Base-by-base conservation (phyloP, 2,329 filamentous ascomycete species). In the Colletotrichum tropicale region DNA sequence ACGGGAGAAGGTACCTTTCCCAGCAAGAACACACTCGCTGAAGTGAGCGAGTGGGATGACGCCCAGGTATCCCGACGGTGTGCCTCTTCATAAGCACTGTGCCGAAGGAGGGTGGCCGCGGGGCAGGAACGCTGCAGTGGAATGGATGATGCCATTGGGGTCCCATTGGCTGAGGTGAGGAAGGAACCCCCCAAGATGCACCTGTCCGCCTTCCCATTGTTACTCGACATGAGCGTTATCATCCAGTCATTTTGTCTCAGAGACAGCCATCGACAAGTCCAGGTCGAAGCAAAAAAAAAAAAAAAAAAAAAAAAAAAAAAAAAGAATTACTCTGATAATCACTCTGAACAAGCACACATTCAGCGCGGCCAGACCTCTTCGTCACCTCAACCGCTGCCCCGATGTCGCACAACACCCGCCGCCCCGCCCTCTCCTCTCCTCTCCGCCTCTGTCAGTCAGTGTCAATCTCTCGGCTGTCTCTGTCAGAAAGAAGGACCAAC, bases 111-210 rank as follows among this genome's bases (percentile, higher is more conserved):
- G 43, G 43, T 64, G 15, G 26, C 68, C 70, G 74, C 70, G 70
- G 74, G 70, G 74, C 64, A 69, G 74, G 48, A 69, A 60, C 58
- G 28, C 56, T 52, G 68, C 52, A 13, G 61, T 75, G 68, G 34
- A 75, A 75, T 66, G 68, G 60, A 66, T 56, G 74, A 76, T 75
- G 73, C 56, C 64, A 64, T 67, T 68, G 24, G 32, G 48, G 24
- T 13, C 55, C 21, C 55, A 58, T 58, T 58, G 26, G 55, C 6
- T 10, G 52, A 56, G 52, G 26, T 56, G 55, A 58, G 55, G 26
- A 58, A 58, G 55, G 26, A 28, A n/a, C 13, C 24, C 24, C 55
- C 24, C 24, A 26, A 26, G 24, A 26, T 30, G 15, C 24, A 58
- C 26, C 55, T 58, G 55, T 21, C 43, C 55, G 55, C 26, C 62